Base-by-base conservation (phyloP, 176 grass and related monocot species). In the Otatea glauca region DNA sequence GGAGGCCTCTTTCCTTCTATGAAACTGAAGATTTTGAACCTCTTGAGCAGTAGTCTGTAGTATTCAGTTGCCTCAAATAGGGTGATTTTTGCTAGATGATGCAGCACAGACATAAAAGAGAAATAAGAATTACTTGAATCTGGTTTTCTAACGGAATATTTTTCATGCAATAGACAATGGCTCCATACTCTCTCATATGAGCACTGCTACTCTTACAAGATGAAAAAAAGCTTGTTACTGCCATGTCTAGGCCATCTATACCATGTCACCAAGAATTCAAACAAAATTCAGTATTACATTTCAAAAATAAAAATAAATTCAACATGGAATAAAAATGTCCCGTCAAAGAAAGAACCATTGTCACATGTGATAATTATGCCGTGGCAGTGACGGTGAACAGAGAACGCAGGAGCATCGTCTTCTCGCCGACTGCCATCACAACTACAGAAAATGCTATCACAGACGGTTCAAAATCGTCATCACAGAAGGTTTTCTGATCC, bases 11-110 rank as follows among this genome's bases (percentile, higher is more conserved):
- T 92, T 95, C 64, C 93, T 95, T 90, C 77, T 95, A 83, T 91
- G 96, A 98, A 84, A 98, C 37, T 95, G 83, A 77, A 98, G 89
- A 85, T 87, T 98, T 85, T 98, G 96, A 64, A 95, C 91, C 68
- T 90, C 91, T 77, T 87, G 84, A 17, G 96, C 96, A 91, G 89
- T 89, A 70, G 87, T 82, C 96, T 98, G 82, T 51, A 83, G 34
- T 74, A 68, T 13, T 53, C 68, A 73, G 54, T 86, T 78, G 10
- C 3, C 32, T 86, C 51, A 79, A 67, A 7, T 16, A 65, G 39
- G 74, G 29, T 44, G 38, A 41, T 14, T 5, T 67, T 74, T 65
- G 49, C 69, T 50, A 84, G 45, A n/a, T 15, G 66, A 61, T 12
- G 42, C 20, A 59, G 20, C 18, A 48, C 27, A 15, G 48, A 23